Base-by-base conservation (phyloP, 345 rosid species). In the Anacardium occidentale region DNA sequence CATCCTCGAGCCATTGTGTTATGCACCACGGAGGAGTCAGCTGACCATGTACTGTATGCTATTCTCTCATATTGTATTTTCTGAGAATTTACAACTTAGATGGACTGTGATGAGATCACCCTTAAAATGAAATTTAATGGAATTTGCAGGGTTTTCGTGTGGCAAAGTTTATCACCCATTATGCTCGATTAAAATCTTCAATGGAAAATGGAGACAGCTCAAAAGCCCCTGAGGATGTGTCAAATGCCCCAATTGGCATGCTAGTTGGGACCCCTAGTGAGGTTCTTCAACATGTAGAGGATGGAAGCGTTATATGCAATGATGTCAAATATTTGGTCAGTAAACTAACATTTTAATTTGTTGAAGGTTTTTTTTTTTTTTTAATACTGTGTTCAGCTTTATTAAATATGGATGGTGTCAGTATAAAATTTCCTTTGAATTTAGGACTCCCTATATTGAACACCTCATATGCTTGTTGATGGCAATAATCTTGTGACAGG, bases 1-100 rank as follows among this genome's bases (percentile, higher is more conserved):
- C 87, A 84, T 63, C 91, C 90, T 53, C 86, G 90, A 72, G 94
- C 90, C 53, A 72, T 89, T 54, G 90, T 89, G 48, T 80, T 87
- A 54, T 85, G 88, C 73, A 78, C 83, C 56, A 85, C 94, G 3
- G 86, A 89, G 45, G 91, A 87, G 82, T 84, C 75, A 17, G 82
- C 81, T 17, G 90, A 89, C 74, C 83, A 89, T 91, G 91, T 89
- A 12, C 52, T 12, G 71, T 68, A 50, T 58, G 14, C 37, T 22
- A 10, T 62, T 5, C 48, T 20, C 32, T 14, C 29, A n/a, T 44
- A 4, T 21, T 20, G 26, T 15, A n/a, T 14, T 50, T 52, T 20
- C 25, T 9, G 53, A 26, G 62, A 29, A 58, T 69, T 11, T 37
- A 47, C 55, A 25, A 15, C n/a, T 45, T 68, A 5, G 11, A n/a